Evolutionary conservation across 805 yeast species (phyloP).

Genomic region (Spathaspora arborariae): DNA sequence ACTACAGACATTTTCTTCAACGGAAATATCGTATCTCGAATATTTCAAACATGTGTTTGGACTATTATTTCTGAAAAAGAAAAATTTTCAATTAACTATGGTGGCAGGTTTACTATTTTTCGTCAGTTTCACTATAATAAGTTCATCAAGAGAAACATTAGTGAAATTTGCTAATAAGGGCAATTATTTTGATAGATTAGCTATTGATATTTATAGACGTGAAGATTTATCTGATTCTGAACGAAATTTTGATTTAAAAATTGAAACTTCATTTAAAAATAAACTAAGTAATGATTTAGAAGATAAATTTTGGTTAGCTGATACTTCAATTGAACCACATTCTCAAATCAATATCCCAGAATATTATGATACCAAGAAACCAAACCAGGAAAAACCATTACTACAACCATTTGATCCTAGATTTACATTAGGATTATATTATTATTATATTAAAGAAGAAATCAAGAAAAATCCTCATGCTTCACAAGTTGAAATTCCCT

Average conservation of each 20-base stretch:
- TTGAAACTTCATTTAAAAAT: constrained; percentile 13
- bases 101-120: background rate
- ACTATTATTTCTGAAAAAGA: background rate
- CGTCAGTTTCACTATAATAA: background rate
- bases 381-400: constrained; percentile 14
- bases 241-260: constrained; percentile 11
- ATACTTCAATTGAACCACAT: constrained; percentile 10
- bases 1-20: background rate
- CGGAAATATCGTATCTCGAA: background rate
- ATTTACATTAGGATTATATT: constrained; percentile 24
- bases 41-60: background rate
- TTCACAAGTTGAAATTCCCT: constrained; percentile 23
- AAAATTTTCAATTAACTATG: background rate
- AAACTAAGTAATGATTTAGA: constrained; percentile 19
- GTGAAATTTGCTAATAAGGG: background rate
- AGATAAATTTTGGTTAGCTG: constrained; percentile 20
- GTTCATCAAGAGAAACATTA: background rate
- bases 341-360: constrained; percentile 10
- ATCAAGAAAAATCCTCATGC: constrained; percentile 1
- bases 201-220: background rate
- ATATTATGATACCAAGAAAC: constrained; percentile 9
- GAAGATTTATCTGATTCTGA: constrained; percentile 11
- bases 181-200: background rate
- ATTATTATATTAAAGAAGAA: constrained; percentile 10
- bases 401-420: constrained; percentile 31